Evolutionary conservation across 495 filamentous ascomycete genomes (phyloP), one percentile per base, ranked within the genome.

Genomic region (Penicillium macrosclerotiorum): DNA sequence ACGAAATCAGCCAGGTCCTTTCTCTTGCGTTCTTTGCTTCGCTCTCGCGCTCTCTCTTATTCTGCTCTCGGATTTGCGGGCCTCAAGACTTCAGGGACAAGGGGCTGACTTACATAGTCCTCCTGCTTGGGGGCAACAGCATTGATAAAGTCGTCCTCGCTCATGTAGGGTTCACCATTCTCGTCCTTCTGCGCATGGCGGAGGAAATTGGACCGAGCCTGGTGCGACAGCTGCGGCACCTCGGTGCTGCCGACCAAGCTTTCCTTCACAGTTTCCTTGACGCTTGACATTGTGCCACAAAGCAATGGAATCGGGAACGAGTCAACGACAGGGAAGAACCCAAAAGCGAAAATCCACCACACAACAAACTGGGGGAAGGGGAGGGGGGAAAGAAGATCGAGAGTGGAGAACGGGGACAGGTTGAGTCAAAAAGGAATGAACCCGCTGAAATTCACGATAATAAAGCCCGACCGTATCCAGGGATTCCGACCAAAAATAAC

Each of bases 41-140:
- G n/a, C n/a, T n/a, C n/a, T n/a, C n/a, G n/a, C n/a, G n/a, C n/a
- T n/a, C n/a, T n/a, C n/a, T n/a, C n/a, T n/a, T n/a, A n/a, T n/a
- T n/a, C n/a, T n/a, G n/a, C n/a, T n/a, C n/a, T n/a, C n/a, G n/a
- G n/a, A n/a, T n/a, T n/a, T n/a, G n/a, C n/a, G n/a, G n/a, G n/a
- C n/a, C n/a, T n/a, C n/a, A n/a, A n/a, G n/a, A n/a, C n/a, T n/a
- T n/a, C n/a, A 25, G 2, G 13, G 23, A 5, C n/a, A 17, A 20
- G 1, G 9, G n/a, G 9, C 9, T 25, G 1, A 76, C 88, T 77
- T 65, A 96, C 90, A 69, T 93, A 97, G 75, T 96, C 89, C 62
- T 95, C 90, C 22, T 79, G 72, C 19, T 80, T 79, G 1, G 93
- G 94, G 45, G 91, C 92, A 69, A 98, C 83, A 7, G 92, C 93